Evolutionary conservation across 768 basidiomycete genomes (phyloP), one percentile per base, ranked within the genome.

Genomic region (Dacryopinax spathularia): DNA sequence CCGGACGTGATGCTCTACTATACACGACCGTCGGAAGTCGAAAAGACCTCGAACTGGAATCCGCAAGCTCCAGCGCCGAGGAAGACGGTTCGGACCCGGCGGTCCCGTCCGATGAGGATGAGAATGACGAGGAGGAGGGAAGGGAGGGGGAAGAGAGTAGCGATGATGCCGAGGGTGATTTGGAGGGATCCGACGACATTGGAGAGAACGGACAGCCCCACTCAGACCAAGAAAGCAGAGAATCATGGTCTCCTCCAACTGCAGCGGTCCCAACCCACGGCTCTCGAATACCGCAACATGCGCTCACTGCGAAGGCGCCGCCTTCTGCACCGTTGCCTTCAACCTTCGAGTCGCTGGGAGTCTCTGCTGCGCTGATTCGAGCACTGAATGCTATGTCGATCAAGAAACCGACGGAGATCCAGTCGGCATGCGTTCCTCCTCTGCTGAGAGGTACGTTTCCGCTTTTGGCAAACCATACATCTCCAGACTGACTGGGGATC

Each of bases 311-410:
- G 18, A 56, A 56, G 48, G 29, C 5, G 10, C 22, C 48, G 7
- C 10, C 22, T 29, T 3, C 48, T 27, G 7, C 25, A 9, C 48
- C 48, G 15, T 56, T 56, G 5, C 25, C 22, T 9, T 13, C 70
- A 0, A 70, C 73, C 2, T 79, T 77, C 65, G 63, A 65, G 20
- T 69, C 69, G 0, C 69, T 80, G 2, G 77, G 78, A 10, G 67
- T 79, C 20, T 74, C 75, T 18, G 70, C 73, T 3, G 72, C 73
- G 22, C 77, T 99, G 34, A 81, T 84, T 62, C 69, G 75, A 15
- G 84, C 91, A 0, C 78, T 98, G 62, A 75, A 74, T 33, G 80
- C 81, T 34, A 92, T 99, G 87, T 90, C 91, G 15, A 97, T 98
- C 65, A 80, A 79, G 35, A 71, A 73, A 1, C 94, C 95, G 0